A percentile compares a stretch with the other conserved stretches of the same genome.
These are phyloP conservation scores for Mycosphaerella sp. DNA, from an alignment of 2,329 filamentous ascomycete genomes.

Conservation along the genomic window DNA sequence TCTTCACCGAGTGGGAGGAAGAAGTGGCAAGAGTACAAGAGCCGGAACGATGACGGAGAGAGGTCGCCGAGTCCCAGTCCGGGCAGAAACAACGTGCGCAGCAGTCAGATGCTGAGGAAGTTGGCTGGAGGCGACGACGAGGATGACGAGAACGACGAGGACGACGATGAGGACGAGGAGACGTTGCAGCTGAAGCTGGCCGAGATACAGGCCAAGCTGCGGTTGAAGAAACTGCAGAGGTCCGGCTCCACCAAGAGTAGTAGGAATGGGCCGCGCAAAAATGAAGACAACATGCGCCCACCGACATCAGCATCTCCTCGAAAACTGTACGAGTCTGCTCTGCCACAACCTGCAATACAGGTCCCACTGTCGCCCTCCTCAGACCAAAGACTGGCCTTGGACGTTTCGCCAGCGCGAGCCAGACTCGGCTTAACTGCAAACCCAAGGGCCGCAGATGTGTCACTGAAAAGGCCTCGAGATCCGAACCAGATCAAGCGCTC, in stretches of 20 bases:
- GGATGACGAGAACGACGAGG: slow-evolving; percentile 30
- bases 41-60: slow-evolving; percentile 39
- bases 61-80: slow-evolving; percentile 54
- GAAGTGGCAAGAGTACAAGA: slow-evolving; percentile 62
- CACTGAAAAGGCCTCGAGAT: slow-evolving; percentile 62
- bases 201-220: slow-evolving; percentile 81
- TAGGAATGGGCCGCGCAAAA: slow-evolving; percentile 2
- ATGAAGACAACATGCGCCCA: slow-evolving; percentile 14
- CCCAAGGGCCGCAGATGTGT: slow-evolving; percentile 71
- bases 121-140: slow-evolving; percentile 26
- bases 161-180: slow-evolving; percentile 63
- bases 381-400: slow-evolving; percentile 41
- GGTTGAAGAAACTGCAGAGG: slow-evolving; percentile 71
- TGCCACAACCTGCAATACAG: slow-evolving; percentile 46
- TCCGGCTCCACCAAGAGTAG: slow-evolving; percentile 18
- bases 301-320: slow-evolving; percentile 18
- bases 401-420: slow-evolving; percentile 71
- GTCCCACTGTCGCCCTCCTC: slow-evolving; percentile 69
- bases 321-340: slow-evolving; percentile 26
- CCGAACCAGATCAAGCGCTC: slow-evolving; percentile 28
- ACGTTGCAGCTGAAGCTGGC: slow-evolving; percentile 78
- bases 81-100: slow-evolving; percentile 23
- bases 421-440: slow-evolving; percentile 87
- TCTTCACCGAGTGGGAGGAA: slow-evolving; percentile 73
- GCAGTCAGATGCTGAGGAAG: slow-evolving; percentile 28